These are phyloP conservation scores for Hericium alpestre DNA, from an alignment of 768 basidiomycete species.

Conservation along the genomic window DNA sequence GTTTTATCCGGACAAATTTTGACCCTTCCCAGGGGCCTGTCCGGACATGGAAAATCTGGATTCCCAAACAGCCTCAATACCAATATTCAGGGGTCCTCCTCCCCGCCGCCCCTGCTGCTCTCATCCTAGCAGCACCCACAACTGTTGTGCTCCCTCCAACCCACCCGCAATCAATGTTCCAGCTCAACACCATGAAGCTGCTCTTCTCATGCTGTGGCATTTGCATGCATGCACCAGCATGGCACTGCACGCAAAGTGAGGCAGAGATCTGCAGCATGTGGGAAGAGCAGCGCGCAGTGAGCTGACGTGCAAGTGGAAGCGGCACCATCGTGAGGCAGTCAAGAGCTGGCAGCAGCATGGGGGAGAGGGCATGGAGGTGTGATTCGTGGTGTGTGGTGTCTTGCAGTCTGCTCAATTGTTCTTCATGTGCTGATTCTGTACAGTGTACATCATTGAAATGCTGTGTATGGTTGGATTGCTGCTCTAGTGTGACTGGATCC, in stretches of 20 bases:
- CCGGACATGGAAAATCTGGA: too few relatives aligned
- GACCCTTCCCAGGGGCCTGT: too few relatives aligned
- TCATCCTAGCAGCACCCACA: background rate
- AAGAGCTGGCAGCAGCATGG: constrained; percentile 49
- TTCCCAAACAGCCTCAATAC: too few relatives aligned
- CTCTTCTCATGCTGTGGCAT: constrained; percentile 2
- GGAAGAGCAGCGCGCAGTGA: constrained; percentile 60
- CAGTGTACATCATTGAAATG: too few relatives aligned
- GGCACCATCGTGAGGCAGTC: constrained; percentile 62
- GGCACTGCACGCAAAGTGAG: constrained; percentile 32
- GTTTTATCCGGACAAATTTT: too few relatives aligned
- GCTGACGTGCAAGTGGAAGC: constrained; percentile 71
- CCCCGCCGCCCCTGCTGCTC: background rate
- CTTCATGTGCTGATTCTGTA: too few relatives aligned
- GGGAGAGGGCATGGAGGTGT: constrained; percentile 13
- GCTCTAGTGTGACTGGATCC: too few relatives aligned
- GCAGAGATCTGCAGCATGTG: constrained; percentile 59
- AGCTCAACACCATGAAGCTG: background rate
- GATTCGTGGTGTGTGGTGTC: background rate
- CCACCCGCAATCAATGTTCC: background rate
- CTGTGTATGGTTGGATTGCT: too few relatives aligned
- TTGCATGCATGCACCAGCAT: background rate
- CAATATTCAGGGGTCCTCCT: too few relatives aligned
- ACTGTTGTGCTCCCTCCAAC: too few relatives aligned
- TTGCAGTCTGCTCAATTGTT: constrained; percentile 8